Evolutionary conservation across 2,329 filamentous ascomycete species (phyloP).

Genomic region (Pseudofabraea citricarpa): DNA sequence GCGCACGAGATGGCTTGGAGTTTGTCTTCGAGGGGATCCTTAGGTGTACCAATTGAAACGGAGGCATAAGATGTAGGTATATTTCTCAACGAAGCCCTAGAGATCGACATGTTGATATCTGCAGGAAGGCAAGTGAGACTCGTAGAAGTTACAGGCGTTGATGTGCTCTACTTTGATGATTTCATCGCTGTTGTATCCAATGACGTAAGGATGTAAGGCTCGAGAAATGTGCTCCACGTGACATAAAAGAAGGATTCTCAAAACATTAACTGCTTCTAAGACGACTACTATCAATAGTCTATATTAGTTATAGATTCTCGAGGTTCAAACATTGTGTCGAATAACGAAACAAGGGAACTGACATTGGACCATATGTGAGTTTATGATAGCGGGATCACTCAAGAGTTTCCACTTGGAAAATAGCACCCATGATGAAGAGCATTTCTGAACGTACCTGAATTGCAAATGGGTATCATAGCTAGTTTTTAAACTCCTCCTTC

Average conservation of each 20-base stretch:
- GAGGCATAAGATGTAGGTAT: constrained; percentile 50
- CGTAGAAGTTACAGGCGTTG: no score
- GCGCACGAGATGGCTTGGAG: constrained; percentile 57
- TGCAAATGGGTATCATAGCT: constrained; percentile 6
- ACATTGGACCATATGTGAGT: no score
- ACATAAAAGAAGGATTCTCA: no score
- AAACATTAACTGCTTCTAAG: no score
- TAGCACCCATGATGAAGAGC: no score
- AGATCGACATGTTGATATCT: constrained; percentile 10
- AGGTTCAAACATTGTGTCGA: no score
- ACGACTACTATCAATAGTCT: no score
- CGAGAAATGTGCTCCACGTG: neutral
- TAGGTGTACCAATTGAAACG: constrained; percentile 46
- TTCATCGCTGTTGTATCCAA: neutral
- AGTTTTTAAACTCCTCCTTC: constrained; percentile 63
- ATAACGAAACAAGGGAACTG: no score
- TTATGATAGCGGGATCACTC: no score
- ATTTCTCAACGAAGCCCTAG: constrained; percentile 11
- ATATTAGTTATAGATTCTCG: no score
- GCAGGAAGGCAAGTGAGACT: no score
- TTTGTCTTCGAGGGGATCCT: constrained; percentile 53
- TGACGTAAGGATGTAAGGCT: neutral
- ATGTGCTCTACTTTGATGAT: neutral
- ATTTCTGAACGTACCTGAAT: neutral
- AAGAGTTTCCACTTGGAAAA: no score